Percentiles rank a stretch among this genome's conserved stretches.
These are phyloP conservation scores for Nakaseomyces delphensis DNA, from an alignment of 1,139 yeast genomes.

Conservation along the genomic window DNA sequence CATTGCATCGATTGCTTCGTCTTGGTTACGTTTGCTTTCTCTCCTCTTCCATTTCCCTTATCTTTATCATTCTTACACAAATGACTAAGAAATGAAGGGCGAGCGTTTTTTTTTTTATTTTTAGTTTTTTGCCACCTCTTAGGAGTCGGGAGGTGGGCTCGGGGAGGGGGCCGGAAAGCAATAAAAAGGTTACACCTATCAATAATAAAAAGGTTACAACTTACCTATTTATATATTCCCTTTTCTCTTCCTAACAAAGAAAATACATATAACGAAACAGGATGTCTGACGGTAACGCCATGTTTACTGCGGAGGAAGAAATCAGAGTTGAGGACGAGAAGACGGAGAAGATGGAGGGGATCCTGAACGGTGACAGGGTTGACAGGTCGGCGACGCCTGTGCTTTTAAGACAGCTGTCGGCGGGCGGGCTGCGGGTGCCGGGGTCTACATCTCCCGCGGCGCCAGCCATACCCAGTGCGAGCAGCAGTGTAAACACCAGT, in stretches of 20 bases:
- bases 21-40: no score
- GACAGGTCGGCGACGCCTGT: conserved; percentile 1
- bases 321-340: conserved; percentile 2
- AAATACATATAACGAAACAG: background rate
- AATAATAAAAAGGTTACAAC: background rate
- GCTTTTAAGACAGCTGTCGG: conserved; percentile 2
- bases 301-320: conserved; percentile 1
- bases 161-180: no score
- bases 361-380: conserved; percentile 3
- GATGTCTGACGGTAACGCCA: background rate
- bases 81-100: no score
- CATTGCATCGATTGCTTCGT: no score
- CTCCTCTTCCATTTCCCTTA: no score
- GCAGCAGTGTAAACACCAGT: background rate
- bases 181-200: background rate
- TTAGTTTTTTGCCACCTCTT: conserved; percentile 1
- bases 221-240: background rate
- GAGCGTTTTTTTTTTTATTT: no score
- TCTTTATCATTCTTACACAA: no score
- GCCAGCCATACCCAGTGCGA: background rate
- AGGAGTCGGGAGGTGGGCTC: no score
- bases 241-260: no score
- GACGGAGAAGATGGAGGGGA: conserved; percentile 4
- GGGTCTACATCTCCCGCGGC: background rate
- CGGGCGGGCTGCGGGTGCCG: background rate